A percentile compares a stretch with the other conserved stretches of the same genome.
phyloP scores from a whole-genome alignment of 345 rosid species.

The Tarenaya hassleriana region DNA sequence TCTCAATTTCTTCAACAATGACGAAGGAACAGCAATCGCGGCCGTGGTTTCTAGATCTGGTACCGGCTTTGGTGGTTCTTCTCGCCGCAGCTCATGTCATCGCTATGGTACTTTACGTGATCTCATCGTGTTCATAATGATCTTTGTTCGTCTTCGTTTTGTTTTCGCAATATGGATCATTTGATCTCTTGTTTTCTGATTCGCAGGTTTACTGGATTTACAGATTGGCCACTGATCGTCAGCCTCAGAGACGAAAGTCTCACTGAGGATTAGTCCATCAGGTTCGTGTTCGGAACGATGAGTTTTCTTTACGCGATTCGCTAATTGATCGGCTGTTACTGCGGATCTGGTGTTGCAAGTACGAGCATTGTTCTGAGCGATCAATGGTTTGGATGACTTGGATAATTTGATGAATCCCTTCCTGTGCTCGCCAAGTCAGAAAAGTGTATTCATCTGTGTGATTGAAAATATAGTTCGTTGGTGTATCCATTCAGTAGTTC shows the following conservation, averaged over 20 bases:
- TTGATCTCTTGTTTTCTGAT: conserved; percentile 7
- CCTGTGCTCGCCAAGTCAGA: background rate
- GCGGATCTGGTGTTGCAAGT: conserved; percentile 6
- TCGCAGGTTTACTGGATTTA: conserved; percentile 76
- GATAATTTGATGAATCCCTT: conserved; percentile 1
- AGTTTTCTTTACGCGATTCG: background rate
- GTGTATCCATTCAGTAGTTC: conserved; percentile 9
- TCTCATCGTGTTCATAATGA: background rate
- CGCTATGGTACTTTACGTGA: conserved; percentile 47
- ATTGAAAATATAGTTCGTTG: conserved; percentile 10
- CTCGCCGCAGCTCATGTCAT: conserved; percentile 77
- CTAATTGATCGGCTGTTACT: background rate
- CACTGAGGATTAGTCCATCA: conserved; percentile 30
- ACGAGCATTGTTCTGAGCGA: conserved; percentile 2
- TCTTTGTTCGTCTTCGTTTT: background rate
- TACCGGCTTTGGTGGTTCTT: conserved; percentile 50
- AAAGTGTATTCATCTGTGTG: background rate
- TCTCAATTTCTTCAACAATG: conserved; percentile 25
- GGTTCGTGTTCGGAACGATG: conserved; percentile 17
- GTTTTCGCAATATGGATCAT: background rate
- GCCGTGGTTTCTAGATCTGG: conserved; percentile 71
- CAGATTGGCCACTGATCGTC: conserved; percentile 65
- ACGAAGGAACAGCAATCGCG: conserved; percentile 39
- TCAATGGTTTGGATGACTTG: conserved; percentile 9
- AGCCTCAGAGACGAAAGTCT: conserved; percentile 64